Evolutionary conservation across 768 basidiomycete genomes (phyloP).

Genomic region (Mycena leptocephala): DNA sequence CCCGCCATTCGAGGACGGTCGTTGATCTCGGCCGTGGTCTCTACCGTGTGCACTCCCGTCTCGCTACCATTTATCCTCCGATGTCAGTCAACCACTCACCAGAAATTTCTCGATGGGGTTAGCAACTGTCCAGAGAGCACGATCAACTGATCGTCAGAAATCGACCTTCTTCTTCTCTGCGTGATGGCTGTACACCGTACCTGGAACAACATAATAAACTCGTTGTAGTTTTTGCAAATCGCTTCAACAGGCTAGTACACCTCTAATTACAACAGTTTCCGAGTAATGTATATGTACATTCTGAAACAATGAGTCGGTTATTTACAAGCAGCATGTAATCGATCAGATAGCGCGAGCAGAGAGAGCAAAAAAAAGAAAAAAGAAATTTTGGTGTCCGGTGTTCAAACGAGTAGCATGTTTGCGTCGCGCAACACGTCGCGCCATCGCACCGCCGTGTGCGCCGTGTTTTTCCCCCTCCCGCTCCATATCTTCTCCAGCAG

Average conservation of each 20-base stretch:
- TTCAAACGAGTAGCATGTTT: slow-evolving; percentile 74
- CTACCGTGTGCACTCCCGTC: slow-evolving; percentile 19
- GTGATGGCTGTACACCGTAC: not conserved
- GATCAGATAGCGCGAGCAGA: too few species aligned
- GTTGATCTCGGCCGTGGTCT: slow-evolving; percentile 23
- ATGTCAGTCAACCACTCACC: slow-evolving; percentile 11
- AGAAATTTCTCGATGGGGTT: slow-evolving; percentile 1
- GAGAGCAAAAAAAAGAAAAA: slow-evolving; percentile 5
- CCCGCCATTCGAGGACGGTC: slow-evolving; percentile 22
- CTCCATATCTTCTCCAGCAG: slow-evolving; percentile 77
- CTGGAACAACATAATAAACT: not conserved
- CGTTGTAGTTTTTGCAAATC: not conserved
- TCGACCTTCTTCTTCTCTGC: too few species aligned
- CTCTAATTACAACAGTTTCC: too few species aligned
- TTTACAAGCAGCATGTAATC: too few species aligned
- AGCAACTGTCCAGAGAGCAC: not conserved
- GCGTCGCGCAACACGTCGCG: slow-evolving; percentile 66
- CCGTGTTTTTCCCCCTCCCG: slow-evolving; percentile 34
- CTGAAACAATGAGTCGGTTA: too few species aligned
- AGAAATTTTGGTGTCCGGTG: too few species aligned
- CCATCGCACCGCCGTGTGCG: slow-evolving; percentile 70
- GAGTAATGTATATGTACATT: too few species aligned
- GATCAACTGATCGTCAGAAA: slow-evolving; percentile 9
- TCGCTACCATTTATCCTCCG: slow-evolving; percentile 28
- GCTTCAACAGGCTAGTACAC: not conserved